These are phyloP conservation scores for Penicillium egyptiacum DNA, from an alignment of 495 filamentous ascomycete genomes.

Conservation along the genomic window DNA sequence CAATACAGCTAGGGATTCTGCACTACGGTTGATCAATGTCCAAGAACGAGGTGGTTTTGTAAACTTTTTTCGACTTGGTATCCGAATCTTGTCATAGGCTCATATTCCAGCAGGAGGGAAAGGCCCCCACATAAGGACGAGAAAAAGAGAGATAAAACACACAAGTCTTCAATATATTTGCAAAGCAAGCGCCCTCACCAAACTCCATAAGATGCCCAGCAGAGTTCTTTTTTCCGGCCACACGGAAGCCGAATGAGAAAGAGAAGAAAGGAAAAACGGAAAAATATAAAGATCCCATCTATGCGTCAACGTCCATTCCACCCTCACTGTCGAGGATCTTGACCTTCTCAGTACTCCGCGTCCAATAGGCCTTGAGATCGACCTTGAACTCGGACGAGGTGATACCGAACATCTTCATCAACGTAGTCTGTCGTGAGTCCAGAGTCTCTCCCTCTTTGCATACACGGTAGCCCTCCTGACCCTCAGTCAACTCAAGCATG, in stretches of 20 bases:
- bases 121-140: conserved; percentile 21
- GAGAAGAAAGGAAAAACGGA: conserved; percentile 20
- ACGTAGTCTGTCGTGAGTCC: conserved; percentile 82
- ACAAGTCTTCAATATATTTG: conserved; percentile 27
- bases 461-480: conserved; percentile 64
- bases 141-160: conserved; percentile 24
- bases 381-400: conserved; percentile 86
- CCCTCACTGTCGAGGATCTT: conserved; percentile 41
- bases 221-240: conserved; percentile 32
- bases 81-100: conserved; percentile 40
- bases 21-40: conserved; percentile 3
- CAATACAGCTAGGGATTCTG: conserved; percentile 19
- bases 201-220: conserved; percentile 43
- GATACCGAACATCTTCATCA: conserved; percentile 92
- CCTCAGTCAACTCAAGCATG: conserved; percentile 71
- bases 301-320: conserved; percentile 45
- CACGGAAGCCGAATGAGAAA: conserved; percentile 21
- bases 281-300: conserved; percentile 21
- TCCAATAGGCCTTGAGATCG: conserved; percentile 64
- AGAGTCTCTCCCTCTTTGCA: conserved; percentile 79
- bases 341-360: conserved; percentile 41
- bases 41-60: conserved; percentile 7
- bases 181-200: conserved; percentile 37
- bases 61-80: conserved; percentile 31
- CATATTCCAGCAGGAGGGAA: conserved; percentile 33